Evolutionary conservation across 495 filamentous ascomycete species (phyloP).

Genomic region (Recurvomyces mirabilis): DNA sequence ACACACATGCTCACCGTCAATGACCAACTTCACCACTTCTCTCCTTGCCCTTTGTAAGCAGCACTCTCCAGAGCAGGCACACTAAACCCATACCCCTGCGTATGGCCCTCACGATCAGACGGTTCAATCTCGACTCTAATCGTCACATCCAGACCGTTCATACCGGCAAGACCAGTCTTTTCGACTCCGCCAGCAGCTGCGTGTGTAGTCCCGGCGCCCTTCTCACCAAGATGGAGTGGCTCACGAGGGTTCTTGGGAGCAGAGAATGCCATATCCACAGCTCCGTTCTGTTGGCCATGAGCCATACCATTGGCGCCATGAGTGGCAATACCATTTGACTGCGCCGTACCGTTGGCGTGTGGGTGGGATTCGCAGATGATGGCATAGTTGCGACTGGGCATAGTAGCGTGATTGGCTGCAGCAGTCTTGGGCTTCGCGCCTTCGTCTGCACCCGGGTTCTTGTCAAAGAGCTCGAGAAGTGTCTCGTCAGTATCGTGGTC

Average conservation of each 20-base stretch:
- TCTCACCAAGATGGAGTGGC: slow-evolving; percentile 30
- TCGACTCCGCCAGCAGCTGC: slow-evolving; percentile 27
- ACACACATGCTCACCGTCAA: not conserved
- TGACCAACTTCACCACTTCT: slow-evolving; percentile 16
- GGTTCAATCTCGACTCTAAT: slow-evolving; percentile 30
- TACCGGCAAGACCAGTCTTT: slow-evolving; percentile 27
- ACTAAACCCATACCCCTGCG: slow-evolving; percentile 33
- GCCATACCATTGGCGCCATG: slow-evolving; percentile 7
- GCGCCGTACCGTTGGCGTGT: too few species aligned
- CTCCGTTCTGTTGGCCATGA: slow-evolving; percentile 3
- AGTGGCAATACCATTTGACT: too few species aligned
- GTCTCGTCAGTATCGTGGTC: slow-evolving; percentile 79
- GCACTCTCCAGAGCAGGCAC: slow-evolving; percentile 28
- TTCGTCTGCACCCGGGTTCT: slow-evolving; percentile 55
- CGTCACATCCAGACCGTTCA: slow-evolving; percentile 30
- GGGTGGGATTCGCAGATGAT: slow-evolving; percentile 55
- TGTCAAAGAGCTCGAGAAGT: slow-evolving; percentile 72
- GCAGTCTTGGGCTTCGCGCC: slow-evolving; percentile 46
- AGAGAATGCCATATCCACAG: not conserved
- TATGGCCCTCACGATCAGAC: slow-evolving; percentile 26
- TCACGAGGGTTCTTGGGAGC: slow-evolving; percentile 23
- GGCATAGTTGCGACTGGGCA: slow-evolving; percentile 84
- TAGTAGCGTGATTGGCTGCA: slow-evolving; percentile 65
- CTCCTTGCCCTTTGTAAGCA: slow-evolving; percentile 15
- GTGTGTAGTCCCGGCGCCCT: slow-evolving; percentile 28